These are phyloP conservation scores for Saitozyma podzolica DNA, from an alignment of 768 basidiomycete species.

Conservation along the genomic window DNA sequence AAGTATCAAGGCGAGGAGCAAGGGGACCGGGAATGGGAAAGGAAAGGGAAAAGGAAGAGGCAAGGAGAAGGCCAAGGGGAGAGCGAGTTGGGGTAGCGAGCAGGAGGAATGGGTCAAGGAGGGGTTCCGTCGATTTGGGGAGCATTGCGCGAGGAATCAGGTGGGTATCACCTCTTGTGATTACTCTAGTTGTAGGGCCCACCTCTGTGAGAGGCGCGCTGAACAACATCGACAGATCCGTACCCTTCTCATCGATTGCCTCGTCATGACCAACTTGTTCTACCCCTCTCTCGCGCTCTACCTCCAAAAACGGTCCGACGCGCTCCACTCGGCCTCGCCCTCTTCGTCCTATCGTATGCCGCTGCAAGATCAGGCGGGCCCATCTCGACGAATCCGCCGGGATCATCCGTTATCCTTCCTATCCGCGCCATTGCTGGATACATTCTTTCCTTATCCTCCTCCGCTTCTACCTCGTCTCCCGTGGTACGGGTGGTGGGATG, in stretches of 20 bases:
- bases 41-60: neutral
- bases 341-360: conserved; percentile 23
- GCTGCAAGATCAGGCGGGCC: conserved; percentile 12
- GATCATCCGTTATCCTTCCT: conserved; percentile 49
- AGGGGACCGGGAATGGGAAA: no score
- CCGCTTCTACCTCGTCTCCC: conserved; percentile 39
- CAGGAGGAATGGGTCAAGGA: conserved; percentile 30
- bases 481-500: conserved; percentile 40
- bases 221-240: conserved; percentile 37
- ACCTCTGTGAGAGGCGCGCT: neutral
- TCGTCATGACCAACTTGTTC: conserved; percentile 53
- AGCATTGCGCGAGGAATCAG: conserved; percentile 52
- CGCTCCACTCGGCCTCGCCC: conserved; percentile 29
- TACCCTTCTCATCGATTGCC: conserved; percentile 48
- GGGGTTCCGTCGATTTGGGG: conserved; percentile 46
- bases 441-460: conserved; percentile 50
- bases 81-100: conserved; percentile 12
- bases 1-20: no score
- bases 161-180: conserved; percentile 22
- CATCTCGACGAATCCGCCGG: conserved; percentile 4
- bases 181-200: neutral
- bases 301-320: conserved; percentile 37
- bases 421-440: conserved; percentile 44
- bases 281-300: conserved; percentile 50
- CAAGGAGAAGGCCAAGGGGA: conserved; percentile 12